Evolutionary conservation across 2,329 filamentous ascomycete genomes (phyloP), one percentile per base, ranked within the genome.

Genomic region (Rhynchosporium graminicola): DNA sequence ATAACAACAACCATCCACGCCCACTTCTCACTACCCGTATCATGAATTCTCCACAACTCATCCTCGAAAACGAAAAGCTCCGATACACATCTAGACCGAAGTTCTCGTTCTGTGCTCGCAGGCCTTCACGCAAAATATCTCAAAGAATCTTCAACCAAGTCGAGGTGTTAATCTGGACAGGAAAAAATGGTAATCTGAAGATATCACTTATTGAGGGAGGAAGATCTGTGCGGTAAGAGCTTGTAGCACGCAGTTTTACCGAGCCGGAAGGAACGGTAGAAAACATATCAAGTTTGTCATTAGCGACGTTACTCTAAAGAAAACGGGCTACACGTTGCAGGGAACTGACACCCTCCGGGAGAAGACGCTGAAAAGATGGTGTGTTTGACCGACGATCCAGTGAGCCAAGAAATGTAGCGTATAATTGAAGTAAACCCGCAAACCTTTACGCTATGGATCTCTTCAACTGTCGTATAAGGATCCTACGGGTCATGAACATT

Each of bases 1-100:
- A 54, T 33, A 54, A 54, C 50, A 13, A 54, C 50, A 42, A 54
- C 50, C 50, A 54, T 54, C 50, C 50, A 54, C 3, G 36, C 36
- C 38, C 50, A 54, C 50, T 54, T 54, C n/a, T 54, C 36, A 3
- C 50, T 33, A n/a, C 33, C 12, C 33, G 3, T 3, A 28, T 54
- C 50, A 42, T 54, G 33, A 40, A 54, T 38, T 6, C 50, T 26
- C 50, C 50, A 54, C 3, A 54, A 31, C 36, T 54, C 50, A 3
- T 54, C 50, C n/a, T 40, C 50, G 26, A 54, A 40, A 54, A 40
- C 36, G 36, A 54, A 28, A 3, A 54, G 33, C 20, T 33, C 26
- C 12, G 50, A 54, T 10, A 54, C 50, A 6, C 40, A 33, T 20
- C n/a, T 9, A 54, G 10, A 4, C 50, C 50, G 20, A 54, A 31